Conservation (phyloP, 179 eudicot genomes). For the Corrigiola litoralis region DNA sequence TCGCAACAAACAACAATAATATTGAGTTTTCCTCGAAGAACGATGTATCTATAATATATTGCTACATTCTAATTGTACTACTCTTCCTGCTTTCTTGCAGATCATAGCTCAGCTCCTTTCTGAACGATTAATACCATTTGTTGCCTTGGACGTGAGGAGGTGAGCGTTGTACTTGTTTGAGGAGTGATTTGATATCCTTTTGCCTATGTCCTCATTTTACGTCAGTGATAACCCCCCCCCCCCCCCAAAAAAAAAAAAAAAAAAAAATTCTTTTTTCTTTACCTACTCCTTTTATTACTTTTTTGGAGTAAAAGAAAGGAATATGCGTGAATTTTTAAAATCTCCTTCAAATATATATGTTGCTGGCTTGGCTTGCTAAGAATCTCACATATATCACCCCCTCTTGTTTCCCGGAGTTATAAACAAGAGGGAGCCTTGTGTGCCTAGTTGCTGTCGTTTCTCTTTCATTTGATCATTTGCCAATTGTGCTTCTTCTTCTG, state of each 20-base stretch:
- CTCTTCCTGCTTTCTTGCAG: slow-evolving; percentile 42
- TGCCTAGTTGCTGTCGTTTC: background rate
- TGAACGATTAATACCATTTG: slow-evolving; percentile 94
- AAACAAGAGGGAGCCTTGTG: background rate
- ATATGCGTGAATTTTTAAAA: no score
- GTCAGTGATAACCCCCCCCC: no score
- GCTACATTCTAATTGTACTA: background rate
- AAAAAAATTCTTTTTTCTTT: no score
- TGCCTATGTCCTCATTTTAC: background rate
- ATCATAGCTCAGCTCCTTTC: slow-evolving; percentile 99
- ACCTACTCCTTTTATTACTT: no score
- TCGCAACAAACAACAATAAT: no score
- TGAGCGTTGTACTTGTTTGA: slow-evolving; percentile 24
- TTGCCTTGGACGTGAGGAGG: slow-evolving; percentile 98
- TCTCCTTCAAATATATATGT: no score
- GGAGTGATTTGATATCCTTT: background rate
- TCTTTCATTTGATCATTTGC: background rate
- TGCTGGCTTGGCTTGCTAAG: background rate
- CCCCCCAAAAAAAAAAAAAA: no score
- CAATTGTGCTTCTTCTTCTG: background rate
- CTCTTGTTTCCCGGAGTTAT: background rate
- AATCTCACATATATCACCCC: background rate
- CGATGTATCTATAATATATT: background rate
- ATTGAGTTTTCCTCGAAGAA: no score
- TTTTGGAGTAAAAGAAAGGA: no score